phyloP scores from a whole-genome alignment of 2,329 filamentous ascomycete genomes.

The Fonsecaea erecta region DNA sequence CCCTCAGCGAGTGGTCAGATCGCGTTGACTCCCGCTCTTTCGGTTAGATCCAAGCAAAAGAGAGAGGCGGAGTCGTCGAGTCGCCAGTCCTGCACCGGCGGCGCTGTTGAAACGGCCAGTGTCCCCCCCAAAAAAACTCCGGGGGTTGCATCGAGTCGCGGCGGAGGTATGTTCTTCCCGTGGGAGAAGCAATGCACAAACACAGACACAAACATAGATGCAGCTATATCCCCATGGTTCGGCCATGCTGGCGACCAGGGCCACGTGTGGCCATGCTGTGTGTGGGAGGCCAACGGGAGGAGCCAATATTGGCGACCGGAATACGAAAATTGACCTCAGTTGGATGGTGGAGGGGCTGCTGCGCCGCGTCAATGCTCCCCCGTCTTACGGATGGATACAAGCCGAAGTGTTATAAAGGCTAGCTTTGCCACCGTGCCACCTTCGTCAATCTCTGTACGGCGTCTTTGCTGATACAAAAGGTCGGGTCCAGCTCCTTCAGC shows the following conservation, averaged over 20 bases:
- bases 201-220: background rate
- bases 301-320: background rate
- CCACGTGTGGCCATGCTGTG: background rate
- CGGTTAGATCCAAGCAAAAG: background rate
- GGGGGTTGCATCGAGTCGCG: background rate
- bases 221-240: background rate
- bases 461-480: constrained; percentile 71
- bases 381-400: background rate
- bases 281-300: background rate
- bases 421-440: constrained; percentile 46
- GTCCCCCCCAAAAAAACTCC: background rate
- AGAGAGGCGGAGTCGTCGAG: background rate
- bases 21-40: constrained; percentile 2
- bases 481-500: constrained; percentile 73
- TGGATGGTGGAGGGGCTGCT: background rate
- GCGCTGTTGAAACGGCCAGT: background rate
- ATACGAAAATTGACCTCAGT: background rate
- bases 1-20: constrained; percentile 3
- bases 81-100: background rate
- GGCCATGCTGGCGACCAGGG: background rate
- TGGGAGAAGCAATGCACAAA: background rate
- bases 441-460: constrained; percentile 48
- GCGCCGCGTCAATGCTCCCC: background rate
- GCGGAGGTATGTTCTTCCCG: background rate
- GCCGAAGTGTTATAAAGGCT: constrained; percentile 5